Evolutionary conservation across 1,284 basidiomycete species (phyloP).

Genomic region (Anthracocystis walkeri): DNA sequence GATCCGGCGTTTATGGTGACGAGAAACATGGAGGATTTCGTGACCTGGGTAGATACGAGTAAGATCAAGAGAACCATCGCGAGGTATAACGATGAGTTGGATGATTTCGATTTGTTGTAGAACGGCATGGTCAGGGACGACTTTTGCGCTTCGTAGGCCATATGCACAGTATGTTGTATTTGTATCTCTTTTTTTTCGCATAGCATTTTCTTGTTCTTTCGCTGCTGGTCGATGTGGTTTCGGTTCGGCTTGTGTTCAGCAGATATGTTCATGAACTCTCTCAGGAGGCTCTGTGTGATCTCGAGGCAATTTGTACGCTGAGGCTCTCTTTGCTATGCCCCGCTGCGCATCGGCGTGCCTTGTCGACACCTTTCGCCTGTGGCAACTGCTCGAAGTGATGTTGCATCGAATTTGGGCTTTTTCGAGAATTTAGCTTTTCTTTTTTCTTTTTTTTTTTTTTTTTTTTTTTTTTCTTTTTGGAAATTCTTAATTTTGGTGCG

Average conservation of each 20-base stretch:
- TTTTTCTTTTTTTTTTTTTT: too few relatives aligned
- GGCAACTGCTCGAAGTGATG: too few relatives aligned
- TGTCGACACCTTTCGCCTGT: too few relatives aligned
- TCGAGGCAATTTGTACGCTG: background rate
- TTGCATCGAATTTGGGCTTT: too few relatives aligned
- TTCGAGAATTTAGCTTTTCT: too few relatives aligned
- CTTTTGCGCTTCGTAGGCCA: background rate
- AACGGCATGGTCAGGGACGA: background rate
- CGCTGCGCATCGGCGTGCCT: too few relatives aligned
- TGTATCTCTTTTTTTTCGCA: background rate
- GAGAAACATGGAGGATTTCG: conserved; percentile 95
- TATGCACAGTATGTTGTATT: background rate
- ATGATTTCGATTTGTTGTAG: conserved; percentile 67
- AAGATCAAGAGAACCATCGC: conserved; percentile 96
- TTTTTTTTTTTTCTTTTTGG: background rate
- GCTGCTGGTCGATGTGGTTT: background rate
- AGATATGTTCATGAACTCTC: background rate
- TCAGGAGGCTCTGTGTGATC: too few relatives aligned
- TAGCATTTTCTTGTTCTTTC: background rate
- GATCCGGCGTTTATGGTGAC: conserved; percentile 98
- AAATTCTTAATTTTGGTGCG: background rate
- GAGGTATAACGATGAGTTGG: conserved; percentile 89
- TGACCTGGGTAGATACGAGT: conserved; percentile 98
- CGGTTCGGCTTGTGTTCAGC: background rate
- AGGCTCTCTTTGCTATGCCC: too few relatives aligned